A percentile compares a stretch with the other conserved stretches of the same genome.
Conservation (phyloP, 345 rosid species). For the Gossypium australe region DNA sequence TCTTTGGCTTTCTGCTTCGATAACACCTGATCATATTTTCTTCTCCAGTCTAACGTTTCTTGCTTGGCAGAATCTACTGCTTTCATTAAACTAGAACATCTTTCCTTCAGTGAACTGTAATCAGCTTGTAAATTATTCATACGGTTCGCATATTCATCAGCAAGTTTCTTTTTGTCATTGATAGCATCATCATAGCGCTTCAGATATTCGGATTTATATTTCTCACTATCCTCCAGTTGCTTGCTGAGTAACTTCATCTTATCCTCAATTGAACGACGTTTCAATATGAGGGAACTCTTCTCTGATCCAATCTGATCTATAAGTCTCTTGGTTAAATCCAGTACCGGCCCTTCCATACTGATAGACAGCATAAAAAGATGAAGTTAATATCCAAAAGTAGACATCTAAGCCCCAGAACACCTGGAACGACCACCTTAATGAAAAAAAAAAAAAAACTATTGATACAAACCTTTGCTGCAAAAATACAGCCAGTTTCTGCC, state of each 20-base stretch:
- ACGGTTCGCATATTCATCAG: conserved; percentile 68
- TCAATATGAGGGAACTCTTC: conserved; percentile 69
- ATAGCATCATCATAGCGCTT: conserved; percentile 93
- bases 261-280: conserved; percentile 82
- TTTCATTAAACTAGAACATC: conserved; percentile 66
- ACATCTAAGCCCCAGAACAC: not conserved
- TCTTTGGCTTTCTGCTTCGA: conserved; percentile 74
- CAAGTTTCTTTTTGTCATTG: conserved; percentile 83
- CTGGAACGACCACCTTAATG: not conserved
- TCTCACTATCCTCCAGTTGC: conserved; percentile 91
- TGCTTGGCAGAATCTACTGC: conserved; percentile 67
- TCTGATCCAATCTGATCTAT: conserved; percentile 77
- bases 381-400: conserved; percentile 2
- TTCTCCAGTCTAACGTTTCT: conserved; percentile 70
- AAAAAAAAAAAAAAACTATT: not conserved
- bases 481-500: conserved; percentile 82
- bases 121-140: conserved; percentile 73
- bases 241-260: conserved; percentile 61
- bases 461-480: conserved; percentile 70
- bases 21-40: conserved; percentile 61
- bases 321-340: conserved; percentile 72
- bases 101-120: conserved; percentile 72
- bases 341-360: conserved; percentile 92
- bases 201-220: conserved; percentile 69
- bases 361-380: not conserved